Base-by-base conservation (phyloP, 176 grass and related monocot genomes). In the Zoysia pacifica region DNA sequence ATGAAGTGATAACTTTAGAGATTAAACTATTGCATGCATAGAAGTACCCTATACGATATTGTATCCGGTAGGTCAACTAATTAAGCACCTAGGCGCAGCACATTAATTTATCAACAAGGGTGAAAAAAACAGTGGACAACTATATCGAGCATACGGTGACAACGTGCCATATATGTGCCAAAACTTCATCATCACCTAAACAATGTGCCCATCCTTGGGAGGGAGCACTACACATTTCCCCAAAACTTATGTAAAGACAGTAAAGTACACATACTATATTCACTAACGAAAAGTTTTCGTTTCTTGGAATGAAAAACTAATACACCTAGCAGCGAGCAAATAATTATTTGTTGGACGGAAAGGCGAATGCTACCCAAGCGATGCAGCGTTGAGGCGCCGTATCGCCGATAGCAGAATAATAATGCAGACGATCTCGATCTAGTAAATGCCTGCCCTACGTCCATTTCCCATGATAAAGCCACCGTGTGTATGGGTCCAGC, bases 401-500 rank as follows among this genome's bases (percentile, higher is more conserved):
- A 83, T 83, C 48, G 53, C 69, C 42, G 43, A 70, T 49, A 76
- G 56, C 58, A 72, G 49, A 79, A 69, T 68, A 56, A 77, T 76
- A 71, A 77, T 72, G 87, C 72, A 77, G 37, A 65, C 72, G 67
- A 81, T 81, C 67, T 65, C 43, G 35, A 76, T 72, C 59, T 35
- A 39, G 77, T 85, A 85, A 76, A 76, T 85, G 65, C n/a, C 62
- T 60, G 72, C 58, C 43, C 44, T 65, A 72, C 37, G n/a, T 58
- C 70, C 41, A 36, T 65, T 80, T 84, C 70, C 71, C 70, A 77
- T 55, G 77, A 85, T 89, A 58, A 83, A 83, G 56, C 20, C 56
- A 28, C 74, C 65, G 65, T 81, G 58, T 58, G 42, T 43, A 71
- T 84, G 77, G 72, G 77, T 76, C 73, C 65, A 16, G 39, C 13